Conservation (phyloP, 2,329 filamentous ascomycete genomes). For the Nigrospora oryzae region DNA sequence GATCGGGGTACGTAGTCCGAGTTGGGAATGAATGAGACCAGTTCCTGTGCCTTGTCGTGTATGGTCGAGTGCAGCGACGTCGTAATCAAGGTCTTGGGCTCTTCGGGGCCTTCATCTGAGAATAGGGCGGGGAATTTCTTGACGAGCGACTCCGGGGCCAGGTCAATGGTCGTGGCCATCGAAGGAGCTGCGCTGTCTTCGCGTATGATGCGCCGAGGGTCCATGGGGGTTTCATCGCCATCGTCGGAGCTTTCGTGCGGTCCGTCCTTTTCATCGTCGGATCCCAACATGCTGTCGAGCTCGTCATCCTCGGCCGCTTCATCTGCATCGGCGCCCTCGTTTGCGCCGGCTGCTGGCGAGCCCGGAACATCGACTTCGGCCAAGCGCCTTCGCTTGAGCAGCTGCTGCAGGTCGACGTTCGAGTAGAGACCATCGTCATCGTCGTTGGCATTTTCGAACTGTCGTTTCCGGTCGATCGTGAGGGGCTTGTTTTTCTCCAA, state of each 20-base stretch:
- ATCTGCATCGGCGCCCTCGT: constrained; percentile 26
- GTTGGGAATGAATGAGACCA: constrained; percentile 81
- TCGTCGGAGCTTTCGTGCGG: constrained; percentile 27
- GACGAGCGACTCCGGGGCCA: constrained; percentile 51
- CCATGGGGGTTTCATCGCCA: constrained; percentile 29
- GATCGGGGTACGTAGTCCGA: constrained; percentile 79
- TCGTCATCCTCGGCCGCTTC: constrained; percentile 46
- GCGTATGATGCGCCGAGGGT: constrained; percentile 33
- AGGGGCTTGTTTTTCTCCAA: constrained; percentile 69
- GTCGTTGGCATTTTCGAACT: constrained; percentile 73
- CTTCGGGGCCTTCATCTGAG: constrained; percentile 45
- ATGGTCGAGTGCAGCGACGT: constrained; percentile 84
- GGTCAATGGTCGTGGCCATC: constrained; percentile 53
- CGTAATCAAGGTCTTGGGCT: constrained; percentile 84
- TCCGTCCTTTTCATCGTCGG: constrained; percentile 44
- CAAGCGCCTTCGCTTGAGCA: constrained; percentile 46
- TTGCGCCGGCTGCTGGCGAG: constrained; percentile 32
- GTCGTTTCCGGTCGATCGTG: constrained; percentile 80
- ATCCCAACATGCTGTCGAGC: constrained; percentile 74
- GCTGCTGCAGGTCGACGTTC: constrained; percentile 49
- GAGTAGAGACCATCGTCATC: constrained; percentile 50
- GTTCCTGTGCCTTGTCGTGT: constrained; percentile 70
- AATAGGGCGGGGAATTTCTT: constrained; percentile 57
- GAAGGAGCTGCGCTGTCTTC: constrained; percentile 47
- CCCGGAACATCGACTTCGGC: constrained; percentile 36